Evolutionary conservation across 2,329 filamentous ascomycete species (phyloP).

Genomic region (Chlorencoelia australis): DNA sequence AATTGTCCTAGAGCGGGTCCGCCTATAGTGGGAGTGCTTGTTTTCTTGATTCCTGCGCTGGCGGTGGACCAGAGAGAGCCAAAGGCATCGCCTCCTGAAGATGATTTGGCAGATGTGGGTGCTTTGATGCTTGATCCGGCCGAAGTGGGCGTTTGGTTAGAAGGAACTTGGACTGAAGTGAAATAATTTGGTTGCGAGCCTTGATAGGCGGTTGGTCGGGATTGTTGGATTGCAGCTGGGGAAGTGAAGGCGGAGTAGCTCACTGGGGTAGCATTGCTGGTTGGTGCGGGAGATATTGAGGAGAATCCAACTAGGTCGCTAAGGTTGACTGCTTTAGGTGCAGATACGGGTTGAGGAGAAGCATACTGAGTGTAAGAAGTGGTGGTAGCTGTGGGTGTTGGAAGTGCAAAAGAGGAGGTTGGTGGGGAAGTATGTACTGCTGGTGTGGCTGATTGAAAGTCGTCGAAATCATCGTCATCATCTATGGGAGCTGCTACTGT

Average conservation of each 20-base stretch:
- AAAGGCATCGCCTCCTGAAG: slow-evolving; percentile 71
- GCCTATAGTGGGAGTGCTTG: slow-evolving; percentile 45
- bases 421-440: slow-evolving; percentile 35
- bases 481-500: slow-evolving; percentile 31
- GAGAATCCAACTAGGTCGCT: slow-evolving; percentile 71
- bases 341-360: slow-evolving; percentile 76
- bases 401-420: slow-evolving; percentile 27
- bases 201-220: slow-evolving; percentile 53
- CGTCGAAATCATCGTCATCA: slow-evolving; percentile 84
- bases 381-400: slow-evolving; percentile 38
- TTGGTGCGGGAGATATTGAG: slow-evolving; percentile 66
- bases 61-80: slow-evolving; percentile 69
- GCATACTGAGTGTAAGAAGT: slow-evolving; percentile 61
- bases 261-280: slow-evolving; percentile 42
- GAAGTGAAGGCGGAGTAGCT: slow-evolving; percentile 56
- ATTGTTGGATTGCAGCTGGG: slow-evolving; percentile 34
- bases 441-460: slow-evolving; percentile 83
- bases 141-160: slow-evolving; percentile 24
- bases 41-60: slow-evolving; percentile 67
- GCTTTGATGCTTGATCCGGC: slow-evolving; percentile 35
- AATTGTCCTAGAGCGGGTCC: slow-evolving; percentile 83
- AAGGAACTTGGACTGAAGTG: slow-evolving; percentile 58
- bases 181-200: slow-evolving; percentile 87
- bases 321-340: slow-evolving; percentile 68
- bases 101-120: slow-evolving; percentile 42